phyloP scores from a whole-genome alignment of 805 yeast species.

The Candida maris region DNA sequence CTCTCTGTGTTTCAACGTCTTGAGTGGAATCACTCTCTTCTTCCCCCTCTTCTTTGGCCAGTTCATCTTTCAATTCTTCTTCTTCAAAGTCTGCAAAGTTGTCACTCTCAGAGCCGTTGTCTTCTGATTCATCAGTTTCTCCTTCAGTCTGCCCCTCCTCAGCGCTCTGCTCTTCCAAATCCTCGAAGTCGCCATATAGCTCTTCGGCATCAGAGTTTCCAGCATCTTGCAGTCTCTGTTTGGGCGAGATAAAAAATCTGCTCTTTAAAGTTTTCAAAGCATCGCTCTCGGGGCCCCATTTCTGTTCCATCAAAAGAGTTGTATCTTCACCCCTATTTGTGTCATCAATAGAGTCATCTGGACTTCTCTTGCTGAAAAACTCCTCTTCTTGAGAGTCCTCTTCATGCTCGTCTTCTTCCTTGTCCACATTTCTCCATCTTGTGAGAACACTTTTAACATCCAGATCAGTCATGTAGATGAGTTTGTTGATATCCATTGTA shows the following conservation, averaged over 20 bases:
- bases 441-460: conserved; percentile 67
- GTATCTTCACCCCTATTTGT: conserved; percentile 36
- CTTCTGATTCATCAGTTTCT: conserved; percentile 27
- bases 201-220: conserved; percentile 47
- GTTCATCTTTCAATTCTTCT: conserved; percentile 43
- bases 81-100: conserved; percentile 56
- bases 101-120: conserved; percentile 32
- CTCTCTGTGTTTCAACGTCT: conserved; percentile 72
- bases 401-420: conserved; percentile 36
- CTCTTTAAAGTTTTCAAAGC: conserved; percentile 40
- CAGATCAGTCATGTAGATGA: conserved; percentile 75
- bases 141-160: conserved; percentile 37
- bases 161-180: conserved; percentile 22
- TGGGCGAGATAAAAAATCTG: conserved; percentile 56
- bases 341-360: conserved; percentile 11
- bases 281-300: conserved; percentile 38
- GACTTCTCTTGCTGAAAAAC: conserved; percentile 51
- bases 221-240: conserved; percentile 32
- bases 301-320: conserved; percentile 39
- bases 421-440: conserved; percentile 64
- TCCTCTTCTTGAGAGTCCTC: conserved; percentile 44
- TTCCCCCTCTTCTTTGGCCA: conserved; percentile 35
- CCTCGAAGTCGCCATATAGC: conserved; percentile 42
- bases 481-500: conserved; percentile 76
- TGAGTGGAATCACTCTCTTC: conserved; percentile 39